A percentile compares a stretch with the other conserved stretches of the same genome.
Conservation (phyloP, 306 rosid genomes). For the Citrullus mucosospermus region DNA sequence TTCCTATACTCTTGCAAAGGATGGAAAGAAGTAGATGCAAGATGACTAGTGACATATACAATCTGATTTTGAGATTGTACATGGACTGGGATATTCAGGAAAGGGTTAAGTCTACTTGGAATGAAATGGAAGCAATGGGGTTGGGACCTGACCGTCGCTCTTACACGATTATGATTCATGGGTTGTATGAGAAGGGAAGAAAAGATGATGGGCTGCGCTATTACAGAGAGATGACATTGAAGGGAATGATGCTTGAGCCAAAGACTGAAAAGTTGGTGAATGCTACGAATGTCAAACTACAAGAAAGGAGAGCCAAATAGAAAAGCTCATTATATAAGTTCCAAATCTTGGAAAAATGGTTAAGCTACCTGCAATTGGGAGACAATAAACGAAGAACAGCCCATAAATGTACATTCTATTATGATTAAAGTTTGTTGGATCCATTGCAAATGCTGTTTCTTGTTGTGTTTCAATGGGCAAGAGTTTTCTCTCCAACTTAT, state of each 20-base stretch:
- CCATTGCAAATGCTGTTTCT: neutral
- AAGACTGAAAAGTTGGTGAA: conserved; percentile 35
- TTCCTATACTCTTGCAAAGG: conserved; percentile 32
- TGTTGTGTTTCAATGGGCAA: conserved; percentile 22
- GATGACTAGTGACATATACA: conserved; percentile 44
- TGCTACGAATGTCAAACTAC: conserved; percentile 20
- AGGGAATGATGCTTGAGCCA: conserved; percentile 55
- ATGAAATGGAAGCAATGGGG: conserved; percentile 53
- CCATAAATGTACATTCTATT: neutral
- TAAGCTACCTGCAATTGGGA: neutral
- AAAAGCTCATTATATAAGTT: conserved; percentile 16
- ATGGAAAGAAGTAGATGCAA: conserved; percentile 47
- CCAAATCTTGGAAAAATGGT: neutral
- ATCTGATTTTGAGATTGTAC: conserved; percentile 57
- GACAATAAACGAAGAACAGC: neutral
- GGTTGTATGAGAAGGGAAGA: conserved; percentile 46
- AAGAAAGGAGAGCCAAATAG: conserved; percentile 4
- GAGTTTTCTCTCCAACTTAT: conserved; percentile 40
- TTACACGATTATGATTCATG: conserved; percentile 64
- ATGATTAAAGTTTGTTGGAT: neutral
- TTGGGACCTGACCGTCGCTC: conserved; percentile 48
- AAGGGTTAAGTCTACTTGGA: conserved; percentile 46
- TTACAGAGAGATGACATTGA: conserved; percentile 44
- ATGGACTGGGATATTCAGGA: conserved; percentile 49
- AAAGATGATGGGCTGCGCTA: conserved; percentile 36